A percentile compares a stretch with the other conserved stretches of the same genome.
These are phyloP conservation scores for Luffa acutangula DNA, from an alignment of 306 rosid genomes.

Conservation along the genomic window DNA sequence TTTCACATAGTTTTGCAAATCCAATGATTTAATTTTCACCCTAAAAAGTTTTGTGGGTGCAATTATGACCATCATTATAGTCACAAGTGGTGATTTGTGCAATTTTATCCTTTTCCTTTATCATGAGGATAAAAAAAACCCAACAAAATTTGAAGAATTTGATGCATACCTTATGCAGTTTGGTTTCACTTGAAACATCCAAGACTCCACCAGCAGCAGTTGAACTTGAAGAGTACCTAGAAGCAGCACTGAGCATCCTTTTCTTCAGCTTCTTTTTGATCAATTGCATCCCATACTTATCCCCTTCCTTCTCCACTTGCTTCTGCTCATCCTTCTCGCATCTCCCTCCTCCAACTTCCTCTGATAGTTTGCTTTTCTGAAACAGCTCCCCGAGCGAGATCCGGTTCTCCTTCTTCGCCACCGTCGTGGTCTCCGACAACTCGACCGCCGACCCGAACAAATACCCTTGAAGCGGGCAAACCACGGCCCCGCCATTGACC, in stretches of 20 bases:
- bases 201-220: slow-evolving; percentile 19
- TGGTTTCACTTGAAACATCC: slow-evolving; percentile 51
- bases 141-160: background rate
- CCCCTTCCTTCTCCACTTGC: slow-evolving; percentile 39
- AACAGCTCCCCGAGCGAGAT: slow-evolving; percentile 73
- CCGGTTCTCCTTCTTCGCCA: slow-evolving; percentile 66
- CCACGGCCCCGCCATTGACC: slow-evolving; percentile 17
- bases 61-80: too few species aligned
- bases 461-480: slow-evolving; percentile 78
- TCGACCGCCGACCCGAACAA: slow-evolving; percentile 72
- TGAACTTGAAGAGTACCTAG: slow-evolving; percentile 26
- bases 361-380: slow-evolving; percentile 44
- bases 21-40: too few species aligned
- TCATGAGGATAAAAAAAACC: background rate
- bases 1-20: too few species aligned
- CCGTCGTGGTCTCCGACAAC: slow-evolving; percentile 45
- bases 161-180: slow-evolving; percentile 54
- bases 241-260: slow-evolving; percentile 46
- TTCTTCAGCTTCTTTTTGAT: slow-evolving; percentile 61
- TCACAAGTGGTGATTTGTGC: too few species aligned
- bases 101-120: too few species aligned
- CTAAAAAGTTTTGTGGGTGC: too few species aligned
- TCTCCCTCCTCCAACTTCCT: slow-evolving; percentile 38
- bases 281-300: slow-evolving; percentile 49
- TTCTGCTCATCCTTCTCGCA: slow-evolving; percentile 36